Base-by-base conservation (phyloP, 495 filamentous ascomycete species). In the Aspergillus asperescens region DNA sequence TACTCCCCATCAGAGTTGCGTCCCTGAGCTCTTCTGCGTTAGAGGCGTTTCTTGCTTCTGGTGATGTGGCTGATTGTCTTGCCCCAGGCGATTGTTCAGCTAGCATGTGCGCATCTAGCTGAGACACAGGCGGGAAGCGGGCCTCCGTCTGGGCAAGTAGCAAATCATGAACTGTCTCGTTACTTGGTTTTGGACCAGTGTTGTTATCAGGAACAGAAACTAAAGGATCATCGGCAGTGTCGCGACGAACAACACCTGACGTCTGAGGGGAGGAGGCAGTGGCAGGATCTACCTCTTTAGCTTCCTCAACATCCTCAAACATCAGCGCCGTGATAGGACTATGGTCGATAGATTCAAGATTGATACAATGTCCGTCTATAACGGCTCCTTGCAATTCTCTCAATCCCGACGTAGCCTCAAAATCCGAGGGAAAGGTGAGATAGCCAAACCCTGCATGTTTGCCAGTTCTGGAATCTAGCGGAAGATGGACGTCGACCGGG, bases 401-500 rank as follows among this genome's bases (percentile, higher is more conserved):
- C 42, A 90, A 82, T 27, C 85, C 93, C 49, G 73, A 77, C 65
- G 83, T 87, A 39, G 92, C 89, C 43, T 91, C 86, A 16, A 90
- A 85, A 32, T 88, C 67, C 0, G 84, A 85, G 42, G 69, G 67
- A 71, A 93, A 95, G 52, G 80, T 79, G 41, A 96, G 80, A 62
- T 96, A 99, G 37, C 89, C 94, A 61, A 95, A 97, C 35, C 93
- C 93, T 76, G 95, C 95, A 63, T 83, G 86, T 56, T 81, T 80
- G 15, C 88, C 88, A 51, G 83, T 82, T 5, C 87, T 85, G 74
- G 73, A 74, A 60, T 96, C 90, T 35, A 86, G 88, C n/a, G 92
- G 91, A 41, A 99, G 81, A 57, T 88, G 79, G 32, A 96, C 81
- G 55, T 83, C 79, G 54, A 82, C 77, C 65, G 94, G 81, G 51